Percentiles rank a stretch among this genome's conserved stretches.
Evolutionary conservation across 176 grass and related monocot species (phyloP).

Genomic region (Oryza glaberrima): DNA sequence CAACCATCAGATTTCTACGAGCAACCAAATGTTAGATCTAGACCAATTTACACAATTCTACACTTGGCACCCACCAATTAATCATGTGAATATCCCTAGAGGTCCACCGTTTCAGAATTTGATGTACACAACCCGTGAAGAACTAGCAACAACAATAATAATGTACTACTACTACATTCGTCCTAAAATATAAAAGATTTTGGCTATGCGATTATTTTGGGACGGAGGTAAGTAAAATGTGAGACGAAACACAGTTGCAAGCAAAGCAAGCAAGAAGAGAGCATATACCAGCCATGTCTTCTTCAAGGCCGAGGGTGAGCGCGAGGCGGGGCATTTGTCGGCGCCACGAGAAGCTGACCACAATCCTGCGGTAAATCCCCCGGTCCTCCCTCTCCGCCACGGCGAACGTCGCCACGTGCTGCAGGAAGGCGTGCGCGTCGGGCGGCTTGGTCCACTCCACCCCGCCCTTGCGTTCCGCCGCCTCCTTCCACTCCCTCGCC

Average conservation of each 20-base stretch:
- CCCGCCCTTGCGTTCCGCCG: constrained; percentile 60
- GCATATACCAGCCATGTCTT: constrained; percentile 76
- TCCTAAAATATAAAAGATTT: too few species aligned
- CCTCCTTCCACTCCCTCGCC: constrained; percentile 79
- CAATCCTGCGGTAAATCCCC: constrained; percentile 67
- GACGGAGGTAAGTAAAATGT: background rate
- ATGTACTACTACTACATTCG: too few species aligned
- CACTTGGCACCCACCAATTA: background rate
- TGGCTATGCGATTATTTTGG: too few species aligned
- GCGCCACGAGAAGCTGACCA: constrained; percentile 87
- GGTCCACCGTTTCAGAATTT: constrained; percentile 3
- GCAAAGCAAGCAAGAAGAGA: background rate
- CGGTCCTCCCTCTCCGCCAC: constrained; percentile 65
- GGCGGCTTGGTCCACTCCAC: constrained; percentile 71
- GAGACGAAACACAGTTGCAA: background rate
- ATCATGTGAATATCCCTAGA: background rate
- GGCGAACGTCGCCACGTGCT: constrained; percentile 78
- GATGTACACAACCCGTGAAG: background rate
- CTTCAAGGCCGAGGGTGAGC: constrained; percentile 69
- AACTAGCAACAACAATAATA: background rate
- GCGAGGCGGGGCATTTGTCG: constrained; percentile 89
- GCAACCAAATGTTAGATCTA: constrained; percentile 39
- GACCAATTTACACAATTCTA: background rate
- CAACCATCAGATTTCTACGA: background rate
- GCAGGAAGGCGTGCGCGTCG: constrained; percentile 87